Percentiles rank a stretch among this genome's conserved stretches.
phyloP scores from a whole-genome alignment of 2,329 filamentous ascomycete genomes.

The Colletotrichum lupini region DNA sequence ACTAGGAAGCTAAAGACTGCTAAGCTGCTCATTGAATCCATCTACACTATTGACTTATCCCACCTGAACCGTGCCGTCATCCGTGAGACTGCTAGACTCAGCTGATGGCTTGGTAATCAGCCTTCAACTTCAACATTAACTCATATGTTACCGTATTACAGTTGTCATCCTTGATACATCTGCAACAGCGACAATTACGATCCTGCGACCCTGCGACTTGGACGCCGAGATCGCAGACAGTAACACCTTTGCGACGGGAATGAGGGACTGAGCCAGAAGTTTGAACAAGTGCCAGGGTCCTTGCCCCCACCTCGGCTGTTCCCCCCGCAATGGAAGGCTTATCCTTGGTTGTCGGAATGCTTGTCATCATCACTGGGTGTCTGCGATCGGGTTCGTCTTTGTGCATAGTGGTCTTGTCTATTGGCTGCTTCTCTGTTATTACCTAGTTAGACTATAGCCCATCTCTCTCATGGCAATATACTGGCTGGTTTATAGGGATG shows the following conservation, averaged over 20 bases:
- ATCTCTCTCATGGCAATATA: too few relatives aligned
- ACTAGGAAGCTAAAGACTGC: background rate
- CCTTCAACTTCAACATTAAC: background rate
- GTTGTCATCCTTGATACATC: background rate
- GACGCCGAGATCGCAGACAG: background rate
- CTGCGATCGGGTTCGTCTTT: constrained; percentile 78
- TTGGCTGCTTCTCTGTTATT: background rate
- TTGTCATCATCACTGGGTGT: constrained; percentile 82
- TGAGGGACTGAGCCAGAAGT: background rate
- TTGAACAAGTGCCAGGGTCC: background rate
- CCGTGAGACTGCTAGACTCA: background rate
- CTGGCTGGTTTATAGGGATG: too few relatives aligned
- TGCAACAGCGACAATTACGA: background rate
- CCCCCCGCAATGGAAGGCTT: background rate
- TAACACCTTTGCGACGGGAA: background rate
- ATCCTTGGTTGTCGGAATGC: constrained; percentile 73
- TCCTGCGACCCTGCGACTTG: background rate
- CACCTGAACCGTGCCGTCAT: background rate
- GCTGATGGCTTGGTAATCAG: background rate
- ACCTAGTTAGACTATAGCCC: too few relatives aligned
- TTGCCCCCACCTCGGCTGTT: background rate
- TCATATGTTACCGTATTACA: background rate
- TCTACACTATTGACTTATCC: background rate
- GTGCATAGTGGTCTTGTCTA: background rate
- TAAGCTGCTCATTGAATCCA: background rate